Percentiles rank a stretch among this genome's conserved stretches.
Conservation (phyloP, 225 moss, liverwort and hornwort species). For the Sphagnum contortum region DNA sequence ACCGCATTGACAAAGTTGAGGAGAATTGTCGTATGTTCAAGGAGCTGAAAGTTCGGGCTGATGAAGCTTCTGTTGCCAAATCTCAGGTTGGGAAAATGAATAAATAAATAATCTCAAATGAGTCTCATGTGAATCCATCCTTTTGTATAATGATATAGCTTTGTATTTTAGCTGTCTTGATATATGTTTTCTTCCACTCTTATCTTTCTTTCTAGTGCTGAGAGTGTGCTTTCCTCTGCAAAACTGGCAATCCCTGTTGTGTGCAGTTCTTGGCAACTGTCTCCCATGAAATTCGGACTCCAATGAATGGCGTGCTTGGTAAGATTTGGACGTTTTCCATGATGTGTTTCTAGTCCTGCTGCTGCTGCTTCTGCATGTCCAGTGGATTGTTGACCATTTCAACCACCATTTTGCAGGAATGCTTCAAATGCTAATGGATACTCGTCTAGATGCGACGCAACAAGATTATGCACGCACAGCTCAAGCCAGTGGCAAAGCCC, state of each 20-base stretch:
- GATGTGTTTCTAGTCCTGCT: no score
- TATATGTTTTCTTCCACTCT: neutral
- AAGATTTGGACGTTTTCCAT: conserved; percentile 2
- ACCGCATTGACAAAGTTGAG: conserved; percentile 52
- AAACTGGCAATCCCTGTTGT: neutral
- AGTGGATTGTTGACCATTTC: no score
- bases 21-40: conserved; percentile 53
- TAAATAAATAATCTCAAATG: conserved; percentile 3
- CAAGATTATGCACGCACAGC: conserved; percentile 56
- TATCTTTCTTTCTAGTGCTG: neutral
- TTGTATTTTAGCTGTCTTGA: neutral
- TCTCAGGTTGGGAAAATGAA: conserved; percentile 31
- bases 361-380: no score
- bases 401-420: conserved; percentile 28
- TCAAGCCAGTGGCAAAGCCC: conserved; percentile 68
- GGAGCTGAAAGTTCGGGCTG: conserved; percentile 47
- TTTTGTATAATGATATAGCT: neutral
- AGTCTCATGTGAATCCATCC: neutral
- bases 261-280: conserved; percentile 64
- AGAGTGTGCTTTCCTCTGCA: neutral
- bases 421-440: conserved; percentile 73
- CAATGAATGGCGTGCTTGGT: conserved; percentile 71
- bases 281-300: conserved; percentile 62
- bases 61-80: conserved; percentile 57
- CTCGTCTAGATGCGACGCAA: conserved; percentile 43